phyloP scores from a whole-genome alignment of 2,329 filamentous ascomycete genomes.

The Macrophomina phaseolina region DNA sequence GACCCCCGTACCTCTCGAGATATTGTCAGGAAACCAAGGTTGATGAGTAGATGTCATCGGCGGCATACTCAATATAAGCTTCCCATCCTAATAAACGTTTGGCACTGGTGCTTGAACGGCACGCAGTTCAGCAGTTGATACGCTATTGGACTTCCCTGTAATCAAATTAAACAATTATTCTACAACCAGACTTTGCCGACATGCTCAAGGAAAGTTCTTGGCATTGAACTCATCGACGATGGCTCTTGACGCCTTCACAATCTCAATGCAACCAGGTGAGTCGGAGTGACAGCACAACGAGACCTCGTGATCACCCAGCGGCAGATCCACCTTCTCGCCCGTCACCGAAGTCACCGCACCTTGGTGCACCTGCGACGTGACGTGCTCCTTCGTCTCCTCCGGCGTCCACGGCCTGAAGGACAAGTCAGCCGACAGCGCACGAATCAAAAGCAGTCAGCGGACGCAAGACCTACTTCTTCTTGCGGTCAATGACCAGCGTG shows the following conservation, averaged over 20 bases:
- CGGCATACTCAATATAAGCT: no score
- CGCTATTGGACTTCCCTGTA: no score
- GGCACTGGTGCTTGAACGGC: no score
- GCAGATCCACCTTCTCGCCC: conserved; percentile 49
- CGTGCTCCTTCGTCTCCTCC: conserved; percentile 49
- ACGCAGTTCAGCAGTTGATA: no score
- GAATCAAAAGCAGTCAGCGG: background rate
- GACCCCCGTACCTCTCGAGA: no score
- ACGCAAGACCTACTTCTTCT: conserved; percentile 55
- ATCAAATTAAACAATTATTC: no score
- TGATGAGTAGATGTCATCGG: no score
- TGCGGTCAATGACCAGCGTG: conserved; percentile 61
- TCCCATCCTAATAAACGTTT: no score
- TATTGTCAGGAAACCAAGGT: no score
- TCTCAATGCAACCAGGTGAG: conserved; percentile 51
- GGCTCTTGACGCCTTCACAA: conserved; percentile 49
- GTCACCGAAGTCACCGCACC: conserved; percentile 49
- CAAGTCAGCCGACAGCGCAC: background rate
- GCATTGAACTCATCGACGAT: conserved; percentile 51
- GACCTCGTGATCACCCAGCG: conserved; percentile 49
- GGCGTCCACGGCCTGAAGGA: conserved; percentile 46
- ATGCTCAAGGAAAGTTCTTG: conserved; percentile 30
- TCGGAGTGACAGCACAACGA: conserved; percentile 54
- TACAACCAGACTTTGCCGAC: no score
- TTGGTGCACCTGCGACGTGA: conserved; percentile 48